A percentile compares a stretch with the other conserved stretches of the same genome.
Evolutionary conservation across 768 basidiomycete genomes (phyloP).

Genomic region (Rhodotorula paludigena): DNA sequence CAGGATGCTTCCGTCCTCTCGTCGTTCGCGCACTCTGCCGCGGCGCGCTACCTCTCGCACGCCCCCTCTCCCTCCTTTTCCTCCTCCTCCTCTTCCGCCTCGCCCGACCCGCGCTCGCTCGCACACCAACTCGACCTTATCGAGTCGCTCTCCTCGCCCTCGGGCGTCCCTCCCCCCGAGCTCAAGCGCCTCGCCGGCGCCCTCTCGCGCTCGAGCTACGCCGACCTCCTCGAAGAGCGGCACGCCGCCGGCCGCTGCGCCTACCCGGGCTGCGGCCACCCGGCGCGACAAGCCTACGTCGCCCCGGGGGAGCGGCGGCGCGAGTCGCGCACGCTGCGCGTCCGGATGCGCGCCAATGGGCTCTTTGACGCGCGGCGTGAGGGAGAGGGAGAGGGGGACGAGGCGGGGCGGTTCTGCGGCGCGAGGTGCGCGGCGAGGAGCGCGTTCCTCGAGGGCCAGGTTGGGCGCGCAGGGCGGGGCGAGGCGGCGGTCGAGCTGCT

Average conservation of each 20-base stretch:
- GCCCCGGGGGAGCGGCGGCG: background rate
- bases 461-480: background rate
- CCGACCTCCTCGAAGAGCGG: constrained; percentile 9
- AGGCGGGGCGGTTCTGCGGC: too few species aligned
- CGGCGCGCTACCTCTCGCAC: background rate
- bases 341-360: background rate
- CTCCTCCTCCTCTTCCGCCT: background rate
- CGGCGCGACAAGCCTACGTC: background rate
- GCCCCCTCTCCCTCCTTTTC: background rate
- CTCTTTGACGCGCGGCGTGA: background rate
- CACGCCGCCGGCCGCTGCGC: constrained; percentile 1
- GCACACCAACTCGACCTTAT: constrained; percentile 5
- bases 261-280: background rate
- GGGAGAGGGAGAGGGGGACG: too few species aligned
- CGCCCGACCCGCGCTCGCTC: too few species aligned
- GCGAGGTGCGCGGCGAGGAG: too few species aligned
- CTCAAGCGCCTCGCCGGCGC: background rate
- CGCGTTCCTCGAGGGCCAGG: too few species aligned
- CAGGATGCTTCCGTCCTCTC: background rate
- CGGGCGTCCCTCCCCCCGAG: background rate
- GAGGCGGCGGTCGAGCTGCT: constrained; percentile 4
- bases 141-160: constrained; percentile 1
- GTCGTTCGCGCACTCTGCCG: background rate
- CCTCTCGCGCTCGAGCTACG: background rate
- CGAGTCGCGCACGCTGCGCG: background rate